These are phyloP conservation scores for Populus pruinosa DNA, from an alignment of 345 rosid genomes.

Conservation along the genomic window DNA sequence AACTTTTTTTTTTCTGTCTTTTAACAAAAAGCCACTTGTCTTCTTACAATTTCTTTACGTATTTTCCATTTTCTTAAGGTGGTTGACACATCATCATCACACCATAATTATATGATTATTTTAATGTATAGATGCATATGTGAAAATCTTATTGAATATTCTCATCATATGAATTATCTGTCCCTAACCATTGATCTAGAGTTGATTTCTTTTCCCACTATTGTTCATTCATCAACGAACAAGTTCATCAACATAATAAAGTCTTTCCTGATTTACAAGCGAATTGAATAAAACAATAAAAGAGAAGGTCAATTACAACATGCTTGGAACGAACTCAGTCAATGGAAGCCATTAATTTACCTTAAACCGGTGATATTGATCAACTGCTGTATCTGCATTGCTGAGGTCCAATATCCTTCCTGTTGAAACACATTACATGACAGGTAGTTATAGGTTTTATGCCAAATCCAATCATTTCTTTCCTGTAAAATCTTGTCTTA, in stretches of 20 bases:
- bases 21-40: background rate
- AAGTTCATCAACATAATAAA: background rate
- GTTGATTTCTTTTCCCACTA: background rate
- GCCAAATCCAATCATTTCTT: background rate
- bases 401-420: slow-evolving; percentile 91
- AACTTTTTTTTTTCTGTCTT: background rate
- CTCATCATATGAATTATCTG: slow-evolving; percentile 14
- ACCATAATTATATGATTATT: background rate
- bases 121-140: background rate
- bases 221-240: background rate
- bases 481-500: background rate
- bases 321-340: background rate
- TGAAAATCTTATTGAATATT: background rate
- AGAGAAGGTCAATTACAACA: background rate
- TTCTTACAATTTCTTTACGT: background rate
- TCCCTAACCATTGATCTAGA: background rate
- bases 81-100: slow-evolving; percentile 25
- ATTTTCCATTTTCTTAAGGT: slow-evolving; percentile 10
- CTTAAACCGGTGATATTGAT: slow-evolving; percentile 82
- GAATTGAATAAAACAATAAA: background rate
- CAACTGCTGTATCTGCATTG: slow-evolving; percentile 89
- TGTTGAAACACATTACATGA: slow-evolving; percentile 18
- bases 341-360: slow-evolving; percentile 25
- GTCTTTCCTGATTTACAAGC: slow-evolving; percentile 9
- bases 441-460: too few relatives aligned